Conservation (phyloP, 495 filamentous ascomycete species). For the Xylaria intraflava region DNA sequence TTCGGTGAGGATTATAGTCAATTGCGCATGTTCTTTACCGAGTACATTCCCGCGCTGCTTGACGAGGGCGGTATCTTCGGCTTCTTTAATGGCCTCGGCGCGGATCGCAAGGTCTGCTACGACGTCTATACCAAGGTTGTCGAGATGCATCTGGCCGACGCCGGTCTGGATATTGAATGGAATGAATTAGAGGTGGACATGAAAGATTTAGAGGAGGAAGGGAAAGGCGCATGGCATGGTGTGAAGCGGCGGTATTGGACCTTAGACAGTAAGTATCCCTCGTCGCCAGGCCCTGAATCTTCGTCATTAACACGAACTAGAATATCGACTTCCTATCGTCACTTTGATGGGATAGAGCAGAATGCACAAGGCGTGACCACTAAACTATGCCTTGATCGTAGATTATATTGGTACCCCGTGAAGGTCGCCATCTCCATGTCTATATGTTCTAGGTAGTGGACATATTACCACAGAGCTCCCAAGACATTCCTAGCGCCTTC, state of each 20-base stretch:
- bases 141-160: conserved; percentile 87
- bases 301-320: conserved; percentile 20
- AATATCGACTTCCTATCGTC: conserved; percentile 47
- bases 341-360: conserved; percentile 51
- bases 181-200: conserved; percentile 66
- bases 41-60: conserved; percentile 74
- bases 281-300: neutral
- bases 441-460: conserved; percentile 21
- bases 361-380: neutral
- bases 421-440: conserved; percentile 18
- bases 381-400: conserved; percentile 3
- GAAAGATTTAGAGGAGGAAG: conserved; percentile 40
- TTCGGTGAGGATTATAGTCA: conserved; percentile 89
- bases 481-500: conserved; percentile 1
- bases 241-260: conserved; percentile 85
- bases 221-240: conserved; percentile 70
- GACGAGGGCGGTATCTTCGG: conserved; percentile 69
- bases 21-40: conserved; percentile 79
- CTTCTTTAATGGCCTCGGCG: conserved; percentile 94
- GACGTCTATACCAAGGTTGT: conserved; percentile 92
- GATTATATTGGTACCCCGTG: conserved; percentile 3
- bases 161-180: conserved; percentile 87
- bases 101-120: conserved; percentile 85
- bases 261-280: conserved; percentile 51
- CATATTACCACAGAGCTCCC: conserved; percentile 1